Base-by-base conservation (phyloP, 352 stramenopile genomes). In the Globisporangium recalcitrans region DNA sequence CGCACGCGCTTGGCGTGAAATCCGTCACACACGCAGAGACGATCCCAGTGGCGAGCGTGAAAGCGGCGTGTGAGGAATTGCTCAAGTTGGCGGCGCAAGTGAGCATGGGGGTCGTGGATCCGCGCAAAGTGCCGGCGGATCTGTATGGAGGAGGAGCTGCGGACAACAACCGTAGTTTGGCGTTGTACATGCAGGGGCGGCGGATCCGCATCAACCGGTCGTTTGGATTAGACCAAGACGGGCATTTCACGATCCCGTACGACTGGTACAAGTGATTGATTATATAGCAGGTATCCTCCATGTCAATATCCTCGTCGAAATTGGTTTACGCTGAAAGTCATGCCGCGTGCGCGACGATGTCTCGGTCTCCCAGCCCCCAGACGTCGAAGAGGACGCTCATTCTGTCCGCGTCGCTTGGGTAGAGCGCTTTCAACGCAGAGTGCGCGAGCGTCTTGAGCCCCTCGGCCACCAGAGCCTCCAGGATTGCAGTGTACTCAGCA, bases 171-270 rank as follows among this genome's bases (percentile, higher is more conserved):
- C 0, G 24, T n/a, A 48, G 38, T 10, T 22, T 62, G 32, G 47
- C 29, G 13, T 16, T 9, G 47, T 80, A 71, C 46, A 73, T 72
- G 22, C 58, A 63, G 58, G 71, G 67, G 5, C 69, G 61, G 2
- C 62, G 59, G 16, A 56, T 84, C 2, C 65, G 71, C 36, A 77
- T 82, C 52, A 64, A 44, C 42, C 69, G 69, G 27, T 67, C 60
- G 11, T 84, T 70, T 48, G 75, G 75, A 26, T 42, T 82, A 22
- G 71, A 70, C 14, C 75, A 81, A 34, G 75, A 84, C 47, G 74
- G 74, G 29, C 22, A 72, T 24, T 82, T 76, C 66, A 74, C 67
- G 26, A 57, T 82, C n/a, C 74, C 74, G 21, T 61, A 70, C 7
- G 71, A 82, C 42, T 79, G 74, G 74, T 56, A 63, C 42, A 52